Percentiles rank a stretch among this genome's conserved stretches.
These are phyloP conservation scores for Chrysanthemum lavandulifolium DNA, from an alignment of 129 eudicot genomes.

Conservation along the genomic window DNA sequence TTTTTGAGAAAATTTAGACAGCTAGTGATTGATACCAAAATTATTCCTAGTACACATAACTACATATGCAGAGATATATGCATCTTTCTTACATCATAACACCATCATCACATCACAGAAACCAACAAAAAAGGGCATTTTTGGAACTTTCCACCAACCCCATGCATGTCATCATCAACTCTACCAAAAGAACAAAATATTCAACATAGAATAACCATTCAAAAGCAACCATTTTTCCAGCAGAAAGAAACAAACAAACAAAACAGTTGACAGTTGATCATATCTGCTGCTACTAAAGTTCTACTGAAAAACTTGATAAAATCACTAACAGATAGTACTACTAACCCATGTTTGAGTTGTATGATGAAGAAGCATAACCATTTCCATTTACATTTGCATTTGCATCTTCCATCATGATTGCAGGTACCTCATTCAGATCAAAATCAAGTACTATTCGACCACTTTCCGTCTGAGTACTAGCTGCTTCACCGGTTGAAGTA, in stretches of 20 bases:
- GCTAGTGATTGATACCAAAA: slow-evolving; percentile 23
- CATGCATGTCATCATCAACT: slow-evolving; percentile 32
- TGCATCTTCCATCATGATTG: slow-evolving; percentile 22
- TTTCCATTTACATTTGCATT: slow-evolving; percentile 2
- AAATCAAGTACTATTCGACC: slow-evolving; percentile 33
- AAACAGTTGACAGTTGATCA: neutral
- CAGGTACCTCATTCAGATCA: slow-evolving; percentile 61
- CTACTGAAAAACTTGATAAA: too few species aligned
- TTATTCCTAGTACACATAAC: slow-evolving; percentile 28
- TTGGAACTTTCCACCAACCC: slow-evolving; percentile 28
- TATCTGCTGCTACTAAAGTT: too few species aligned
- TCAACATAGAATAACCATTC: slow-evolving; percentile 1
- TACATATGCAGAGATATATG: slow-evolving; percentile 5
- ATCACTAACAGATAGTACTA: neutral
- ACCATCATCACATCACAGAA: slow-evolving; percentile 24
- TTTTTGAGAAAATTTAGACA: slow-evolving; percentile 10
- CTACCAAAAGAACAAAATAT: slow-evolving; percentile 21
- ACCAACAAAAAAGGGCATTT: slow-evolving; percentile 29
- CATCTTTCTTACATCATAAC: slow-evolving; percentile 26
- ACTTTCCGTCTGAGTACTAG: slow-evolving; percentile 30
- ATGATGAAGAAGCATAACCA: slow-evolving; percentile 39
- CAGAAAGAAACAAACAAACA: neutral
- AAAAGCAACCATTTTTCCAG: slow-evolving; percentile 14
- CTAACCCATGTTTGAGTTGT: slow-evolving; percentile 37
- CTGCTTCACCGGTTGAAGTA: slow-evolving; percentile 41